Percentiles rank a stretch among this genome's conserved stretches.
Evolutionary conservation across 306 rosid genomes (phyloP).

Genomic region (Pueraria montana): DNA sequence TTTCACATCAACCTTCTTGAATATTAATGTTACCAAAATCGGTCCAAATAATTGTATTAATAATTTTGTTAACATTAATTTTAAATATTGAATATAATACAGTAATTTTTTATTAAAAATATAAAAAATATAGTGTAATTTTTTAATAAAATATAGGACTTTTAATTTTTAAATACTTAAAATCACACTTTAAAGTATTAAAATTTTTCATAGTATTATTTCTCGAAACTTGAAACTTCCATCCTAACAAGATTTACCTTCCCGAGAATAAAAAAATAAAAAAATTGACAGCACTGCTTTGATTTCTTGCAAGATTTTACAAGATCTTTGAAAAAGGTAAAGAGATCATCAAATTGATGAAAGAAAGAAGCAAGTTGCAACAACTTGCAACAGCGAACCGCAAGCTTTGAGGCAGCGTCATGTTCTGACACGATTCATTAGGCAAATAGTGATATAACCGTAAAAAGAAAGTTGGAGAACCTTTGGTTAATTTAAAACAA

Average conservation of each 20-base stretch:
- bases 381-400: conserved; percentile 30
- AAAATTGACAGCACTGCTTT: not conserved
- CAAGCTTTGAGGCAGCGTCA: conserved; percentile 10
- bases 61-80: too few relatives aligned
- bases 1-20: too few relatives aligned
- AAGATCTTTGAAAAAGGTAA: not conserved
- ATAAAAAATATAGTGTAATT: too few relatives aligned
- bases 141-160: not conserved
- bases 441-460: not conserved
- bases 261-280: conserved; percentile 11
- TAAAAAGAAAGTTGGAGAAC: not conserved
- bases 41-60: too few relatives aligned
- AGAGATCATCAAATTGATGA: not conserved
- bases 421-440: conserved; percentile 20
- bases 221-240: conserved; percentile 3
- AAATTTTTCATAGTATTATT: not conserved
- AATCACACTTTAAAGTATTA: too few relatives aligned
- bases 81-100: too few relatives aligned
- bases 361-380: conserved; percentile 43
- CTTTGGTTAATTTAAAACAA: not conserved
- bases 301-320: not conserved
- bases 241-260: not conserved
- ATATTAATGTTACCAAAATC: too few relatives aligned
- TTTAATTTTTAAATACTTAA: too few relatives aligned
- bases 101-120: too few relatives aligned